phyloP scores from a whole-genome alignment of 805 yeast genomes.

The Ogataea populi-albae region DNA sequence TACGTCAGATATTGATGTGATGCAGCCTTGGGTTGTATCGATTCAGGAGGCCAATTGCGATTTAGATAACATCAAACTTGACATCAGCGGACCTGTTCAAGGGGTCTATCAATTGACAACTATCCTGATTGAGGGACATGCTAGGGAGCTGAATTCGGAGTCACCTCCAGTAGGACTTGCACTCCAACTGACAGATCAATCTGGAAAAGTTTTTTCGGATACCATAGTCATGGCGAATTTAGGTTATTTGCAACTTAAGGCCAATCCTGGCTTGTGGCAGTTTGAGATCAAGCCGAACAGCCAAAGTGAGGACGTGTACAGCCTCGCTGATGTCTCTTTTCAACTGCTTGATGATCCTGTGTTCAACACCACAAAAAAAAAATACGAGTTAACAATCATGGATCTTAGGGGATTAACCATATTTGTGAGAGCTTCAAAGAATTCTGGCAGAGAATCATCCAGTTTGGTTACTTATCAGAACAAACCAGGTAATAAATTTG shows the following conservation, averaged over 20 bases:
- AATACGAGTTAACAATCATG: conserved; percentile 33
- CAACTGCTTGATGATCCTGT: not conserved
- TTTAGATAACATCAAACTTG: conserved; percentile 55
- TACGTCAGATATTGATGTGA: conserved; percentile 56
- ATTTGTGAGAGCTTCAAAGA: conserved; percentile 41
- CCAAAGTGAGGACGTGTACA: conserved; percentile 40
- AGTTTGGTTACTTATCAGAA: too few species aligned
- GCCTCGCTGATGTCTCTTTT: conserved; percentile 30
- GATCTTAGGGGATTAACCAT: conserved; percentile 46
- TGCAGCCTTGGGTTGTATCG: conserved; percentile 65
- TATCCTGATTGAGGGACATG: conserved; percentile 70
- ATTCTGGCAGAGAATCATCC: too few species aligned
- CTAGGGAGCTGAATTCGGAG: conserved; percentile 40
- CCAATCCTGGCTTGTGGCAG: conserved; percentile 68
- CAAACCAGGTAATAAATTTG: too few species aligned
- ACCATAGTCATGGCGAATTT: conserved; percentile 74
- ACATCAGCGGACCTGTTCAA: conserved; percentile 38
- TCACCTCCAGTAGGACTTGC: conserved; percentile 51
- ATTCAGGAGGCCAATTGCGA: conserved; percentile 54
- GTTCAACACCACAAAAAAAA: not conserved
- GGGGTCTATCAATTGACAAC: conserved; percentile 52
- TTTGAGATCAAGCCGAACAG: conserved; percentile 44
- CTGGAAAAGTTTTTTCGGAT: conserved; percentile 37
- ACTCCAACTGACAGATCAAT: conserved; percentile 35
- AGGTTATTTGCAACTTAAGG: conserved; percentile 80